These are phyloP conservation scores for Flueggea neowawraea DNA, from an alignment of 441 rosid genomes.

Conservation along the genomic window DNA sequence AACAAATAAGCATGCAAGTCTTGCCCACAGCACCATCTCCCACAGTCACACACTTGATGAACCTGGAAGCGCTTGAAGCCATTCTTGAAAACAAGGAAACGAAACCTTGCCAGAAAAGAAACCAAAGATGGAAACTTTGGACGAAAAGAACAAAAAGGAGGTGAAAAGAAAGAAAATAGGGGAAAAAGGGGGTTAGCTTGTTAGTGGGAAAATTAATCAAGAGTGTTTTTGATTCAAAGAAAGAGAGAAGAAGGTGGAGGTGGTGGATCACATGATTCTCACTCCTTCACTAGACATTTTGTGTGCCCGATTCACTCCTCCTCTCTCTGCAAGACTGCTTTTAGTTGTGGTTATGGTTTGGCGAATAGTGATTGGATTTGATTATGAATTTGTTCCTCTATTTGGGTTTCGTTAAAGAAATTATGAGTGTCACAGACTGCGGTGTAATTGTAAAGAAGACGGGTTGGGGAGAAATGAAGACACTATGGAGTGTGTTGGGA, in stretches of 20 bases:
- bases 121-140: conserved; percentile 1
- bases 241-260: conserved; percentile 14
- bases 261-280: conserved; percentile 59
- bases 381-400: no score
- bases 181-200: conserved; percentile 18
- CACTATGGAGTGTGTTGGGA: no score
- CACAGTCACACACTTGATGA: conserved; percentile 95
- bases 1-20: conserved; percentile 98
- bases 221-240: conserved; percentile 18
- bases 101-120: not conserved
- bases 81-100: conserved; percentile 24
- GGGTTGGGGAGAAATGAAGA: no score
- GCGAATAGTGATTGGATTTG: not conserved
- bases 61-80: conserved; percentile 93
- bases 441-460: no score
- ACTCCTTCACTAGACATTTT: conserved; percentile 26
- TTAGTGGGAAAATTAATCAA: conserved; percentile 41
- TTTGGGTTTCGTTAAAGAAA: no score
- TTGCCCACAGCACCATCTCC: conserved; percentile 99
- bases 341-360: not conserved
- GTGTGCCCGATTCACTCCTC: not conserved
- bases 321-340: not conserved
- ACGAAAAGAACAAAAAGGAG: conserved; percentile 1
- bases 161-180: not conserved
- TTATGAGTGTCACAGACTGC: no score